Base-by-base conservation (phyloP, 2,329 filamentous ascomycete genomes). In the Xylariomycetidae sp. region DNA sequence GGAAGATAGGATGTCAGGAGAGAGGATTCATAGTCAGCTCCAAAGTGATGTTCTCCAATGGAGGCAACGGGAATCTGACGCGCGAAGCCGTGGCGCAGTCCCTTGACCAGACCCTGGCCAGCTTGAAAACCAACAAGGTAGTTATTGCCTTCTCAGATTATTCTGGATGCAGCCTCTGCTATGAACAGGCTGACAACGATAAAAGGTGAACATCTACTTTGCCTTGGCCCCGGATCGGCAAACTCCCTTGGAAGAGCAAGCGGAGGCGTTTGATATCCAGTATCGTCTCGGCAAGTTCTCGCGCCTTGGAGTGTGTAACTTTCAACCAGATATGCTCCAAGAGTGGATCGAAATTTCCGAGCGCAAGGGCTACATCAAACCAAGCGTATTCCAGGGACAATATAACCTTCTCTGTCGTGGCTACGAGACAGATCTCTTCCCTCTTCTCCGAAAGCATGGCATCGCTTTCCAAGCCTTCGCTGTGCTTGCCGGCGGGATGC, bases 381-480 rank as follows among this genome's bases (percentile, higher is more conserved):
- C 39, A 6, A 36, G 25, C 18, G 36, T 34, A 26, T 42, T 29
- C 16, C 33, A 36, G 20, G 33, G 36, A 18, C 39, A 38, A 9
- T 42, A 44, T 27, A 44, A 44, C 27, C 29, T 44, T 5, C 5
- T 44, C 10, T 39, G 31, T 20, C 38, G 41, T 11, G 28, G 17
- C 5, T 36, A 36, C 16, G 41, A 44, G 23, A 18, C 27, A 1
- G 34, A 30, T 2, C 16, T 44, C 5, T 34, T 44, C 17, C 37
- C 41, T 7, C 31, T 38, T 25, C 30, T 44, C 5, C 41, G 38
- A 6, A 27, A 41, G 13, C 32, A 41, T 23, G 31, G 19, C 6
- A 34, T 41, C 11, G 18, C 33, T 4, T 36, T 41, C 18, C 13
- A 14, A 6, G 37, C 37, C 16, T 40, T 33, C 12, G 32, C 31